Conservation (phyloP, 148 eudicot genomes). For the Suaeda aralocaspica region DNA sequence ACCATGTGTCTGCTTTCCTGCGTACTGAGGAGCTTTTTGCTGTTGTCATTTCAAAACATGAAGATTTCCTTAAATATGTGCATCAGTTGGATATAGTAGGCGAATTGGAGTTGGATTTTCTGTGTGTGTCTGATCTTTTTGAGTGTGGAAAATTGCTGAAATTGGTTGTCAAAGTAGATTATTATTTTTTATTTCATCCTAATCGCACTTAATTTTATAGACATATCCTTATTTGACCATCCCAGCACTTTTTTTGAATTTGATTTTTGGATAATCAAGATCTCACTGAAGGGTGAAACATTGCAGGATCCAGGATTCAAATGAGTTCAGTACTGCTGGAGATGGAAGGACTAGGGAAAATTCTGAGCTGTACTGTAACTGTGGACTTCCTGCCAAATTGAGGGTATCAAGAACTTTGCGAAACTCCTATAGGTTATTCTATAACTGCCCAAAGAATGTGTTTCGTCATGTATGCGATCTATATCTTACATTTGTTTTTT, state of each 20-base stretch:
- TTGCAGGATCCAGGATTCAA: slow-evolving; percentile 25
- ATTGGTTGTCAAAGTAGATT: too few relatives aligned
- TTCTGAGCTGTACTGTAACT: slow-evolving; percentile 32
- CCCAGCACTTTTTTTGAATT: neutral
- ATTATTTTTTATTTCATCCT: too few relatives aligned
- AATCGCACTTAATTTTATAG: neutral
- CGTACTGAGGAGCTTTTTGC: neutral
- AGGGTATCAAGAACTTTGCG: slow-evolving; percentile 37
- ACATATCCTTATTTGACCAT: neutral
- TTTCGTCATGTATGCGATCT: slow-evolving; percentile 30
- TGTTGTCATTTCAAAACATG: slow-evolving; percentile 5
- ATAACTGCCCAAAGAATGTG: slow-evolving; percentile 39
- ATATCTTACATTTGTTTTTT: neutral
- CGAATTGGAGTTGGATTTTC: neutral
- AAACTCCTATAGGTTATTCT: slow-evolving; percentile 38
- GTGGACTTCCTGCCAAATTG: slow-evolving; percentile 44
- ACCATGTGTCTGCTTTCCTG: too few relatives aligned
- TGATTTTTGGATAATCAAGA: slow-evolving; percentile 6
- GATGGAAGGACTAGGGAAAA: slow-evolving; percentile 30
- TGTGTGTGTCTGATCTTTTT: neutral
- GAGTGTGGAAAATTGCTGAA: neutral
- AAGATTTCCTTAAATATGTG: neutral
- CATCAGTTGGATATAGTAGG: neutral
- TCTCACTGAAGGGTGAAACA: slow-evolving; percentile 15
- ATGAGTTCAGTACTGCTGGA: slow-evolving; percentile 24